phyloP scores from a whole-genome alignment of 1,284 basidiomycete species.

The Cryptococcus deneoformans region DNA sequence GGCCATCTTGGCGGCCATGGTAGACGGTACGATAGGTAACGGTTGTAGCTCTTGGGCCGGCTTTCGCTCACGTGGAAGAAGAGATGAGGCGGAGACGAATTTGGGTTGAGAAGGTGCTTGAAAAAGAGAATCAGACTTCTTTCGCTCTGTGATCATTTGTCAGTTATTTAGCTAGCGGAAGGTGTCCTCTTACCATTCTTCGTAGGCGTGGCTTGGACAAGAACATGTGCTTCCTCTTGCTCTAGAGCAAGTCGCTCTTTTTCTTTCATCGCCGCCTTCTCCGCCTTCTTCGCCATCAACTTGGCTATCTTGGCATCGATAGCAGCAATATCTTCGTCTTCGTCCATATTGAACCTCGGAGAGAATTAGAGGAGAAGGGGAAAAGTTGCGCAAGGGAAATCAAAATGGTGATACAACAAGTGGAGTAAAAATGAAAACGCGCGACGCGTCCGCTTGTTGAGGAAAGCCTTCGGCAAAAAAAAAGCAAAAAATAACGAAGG shows the following conservation, averaged over 20 bases:
- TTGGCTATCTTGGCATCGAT: slow-evolving; percentile 39
- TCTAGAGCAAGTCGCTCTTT: slow-evolving; percentile 5
- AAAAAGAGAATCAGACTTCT: slow-evolving; percentile 1
- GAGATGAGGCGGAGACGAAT: not conserved
- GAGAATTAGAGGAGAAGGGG: not conserved
- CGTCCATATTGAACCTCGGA: not conserved
- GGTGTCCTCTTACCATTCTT: slow-evolving; percentile 4
- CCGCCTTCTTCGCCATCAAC: slow-evolving; percentile 23
- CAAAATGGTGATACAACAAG: not conserved
- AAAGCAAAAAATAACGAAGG: no score
- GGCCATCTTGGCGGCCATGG: not conserved
- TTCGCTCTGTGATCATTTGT: not conserved
- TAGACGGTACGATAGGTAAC: not conserved
- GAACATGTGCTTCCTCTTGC: slow-evolving; percentile 26
- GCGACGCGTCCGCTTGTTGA: no score
- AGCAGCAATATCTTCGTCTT: slow-evolving; percentile 8
- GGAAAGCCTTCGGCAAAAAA: no score
- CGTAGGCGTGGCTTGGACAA: slow-evolving; percentile 31
- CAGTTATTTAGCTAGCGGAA: not conserved
- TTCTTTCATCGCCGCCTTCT: slow-evolving; percentile 19
- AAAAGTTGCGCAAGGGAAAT: not conserved
- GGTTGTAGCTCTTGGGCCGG: slow-evolving; percentile 1
- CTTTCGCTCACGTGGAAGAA: not conserved
- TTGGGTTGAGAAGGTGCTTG: not conserved
- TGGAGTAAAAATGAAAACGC: not conserved